Base-by-base conservation (phyloP, 768 basidiomycete genomes). In the Fomitopsis pulvina region DNA sequence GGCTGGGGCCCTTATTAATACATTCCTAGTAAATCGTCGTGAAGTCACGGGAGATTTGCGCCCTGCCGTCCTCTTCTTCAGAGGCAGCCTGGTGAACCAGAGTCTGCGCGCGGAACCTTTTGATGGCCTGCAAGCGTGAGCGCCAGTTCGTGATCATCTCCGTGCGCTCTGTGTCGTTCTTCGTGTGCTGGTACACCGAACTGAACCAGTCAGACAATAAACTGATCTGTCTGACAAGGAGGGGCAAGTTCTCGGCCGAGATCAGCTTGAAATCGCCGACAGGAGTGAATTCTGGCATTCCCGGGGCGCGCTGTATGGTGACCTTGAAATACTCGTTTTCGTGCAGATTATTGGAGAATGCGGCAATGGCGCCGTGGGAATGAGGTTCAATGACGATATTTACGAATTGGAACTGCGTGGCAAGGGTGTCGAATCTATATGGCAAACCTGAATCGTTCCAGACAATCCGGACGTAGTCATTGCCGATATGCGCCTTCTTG, bases 251-350 rank as follows among this genome's bases (percentile, higher is more conserved):
- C 53, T 85, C 81, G 7, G 91, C 87, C 0, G 91, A 94, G 45
- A 98, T 88, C 50, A 98, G 77, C 72, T 97, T 97, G 76, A 92
- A 95, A 59, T 85, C 81, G 10, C 94, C 94, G 25, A 97, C 74
- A 0, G 96, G 94, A 0, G 85, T 79, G 67, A 97, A 96, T 60
- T 96, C 93, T 10, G 91, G 85, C 87, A 98, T 96, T 37, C 92
- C 89, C 0, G 73, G 73, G 1, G 87, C 91, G 16, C 85, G 79
- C 67, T 98, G 96, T 16, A 98, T 77, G 12, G 83, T 90, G 52
- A 98, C 83, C 62, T 91, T 93, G 79, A 96, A 99, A 68, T 92
- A 97, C 64, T 97, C 92, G 66, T 88, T 87, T 67, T 95, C 91
- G 61, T 92, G 85, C 27, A 80, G 60, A 58, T 83, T 86, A 63